Base-by-base conservation (phyloP, 2,329 filamentous ascomycete genomes). In the Clarireedia sp. region DNA sequence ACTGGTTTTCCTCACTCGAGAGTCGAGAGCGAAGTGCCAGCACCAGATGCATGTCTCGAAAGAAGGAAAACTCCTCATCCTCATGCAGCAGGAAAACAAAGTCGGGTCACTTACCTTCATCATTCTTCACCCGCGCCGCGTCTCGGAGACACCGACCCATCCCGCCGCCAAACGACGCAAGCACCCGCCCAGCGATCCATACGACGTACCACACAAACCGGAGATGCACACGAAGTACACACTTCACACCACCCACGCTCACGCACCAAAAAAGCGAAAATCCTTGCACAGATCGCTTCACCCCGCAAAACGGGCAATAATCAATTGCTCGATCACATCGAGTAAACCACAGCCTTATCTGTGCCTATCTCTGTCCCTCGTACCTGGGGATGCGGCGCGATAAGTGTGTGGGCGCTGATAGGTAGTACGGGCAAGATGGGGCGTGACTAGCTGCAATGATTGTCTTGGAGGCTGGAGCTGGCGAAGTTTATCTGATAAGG, bases 291-390 rank as follows among this genome's bases (percentile, higher is more conserved):
- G 17, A 45, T 45, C 9, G 29, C n/a, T 8, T 7, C 41, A 19
- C 36, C 45, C 51, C 51, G 33, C 45, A 36, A 41, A 24, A 26
- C 24, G 24, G 24, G 24, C 24, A 1, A 54, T 41, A 24, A 24
- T n/a, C 21, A 46, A 55, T 55, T 55, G 52, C 52, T 55, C 46
- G 52, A 55, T 55, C 52, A 55, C 23, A 55, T 55, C 52, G 52
- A 55, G 52, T 55, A 55, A 55, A 37, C 44, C n/a, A 5, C 24
- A 50, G 46, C 52, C 52, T 54, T 54, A 54, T 54, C 52, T 54
- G 37, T 16, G 41, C 46, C 23, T 54, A 50, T 54, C 46, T 54
- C 8, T 23, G 16, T 9, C 17, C 17, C 21, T 9, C 19, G 24
- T 33, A 36, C 17, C 16, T 23, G 3, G 33, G 24, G 24, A 44